These are phyloP conservation scores for Monosporascus ibericus DNA, from an alignment of 2,329 filamentous ascomycete species.

Conservation along the genomic window DNA sequence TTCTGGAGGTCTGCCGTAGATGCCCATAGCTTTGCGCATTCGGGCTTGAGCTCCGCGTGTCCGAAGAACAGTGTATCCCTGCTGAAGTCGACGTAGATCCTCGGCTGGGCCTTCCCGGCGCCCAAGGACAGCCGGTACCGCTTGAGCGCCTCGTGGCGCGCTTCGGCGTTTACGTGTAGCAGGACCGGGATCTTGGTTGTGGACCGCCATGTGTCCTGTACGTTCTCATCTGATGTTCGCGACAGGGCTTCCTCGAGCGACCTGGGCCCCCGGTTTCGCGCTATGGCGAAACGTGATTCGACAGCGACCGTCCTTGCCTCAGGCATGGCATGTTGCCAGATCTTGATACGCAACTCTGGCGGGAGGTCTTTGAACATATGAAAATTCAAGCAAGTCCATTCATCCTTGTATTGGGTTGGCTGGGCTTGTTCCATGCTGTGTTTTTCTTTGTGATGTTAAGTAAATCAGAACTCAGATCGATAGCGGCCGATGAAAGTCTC, in stretches of 20 bases:
- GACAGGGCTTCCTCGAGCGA: constrained; percentile 21
- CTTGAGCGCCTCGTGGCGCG: constrained; percentile 25
- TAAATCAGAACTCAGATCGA: constrained; percentile 12
- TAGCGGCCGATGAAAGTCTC: constrained; percentile 11
- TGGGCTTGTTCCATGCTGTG: constrained; percentile 2
- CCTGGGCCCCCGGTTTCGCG: constrained; percentile 5
- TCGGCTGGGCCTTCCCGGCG: constrained; percentile 15
- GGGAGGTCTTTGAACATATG: constrained; percentile 23
- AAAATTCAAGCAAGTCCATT: constrained; percentile 13
- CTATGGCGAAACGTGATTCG: constrained; percentile 17
- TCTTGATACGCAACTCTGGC: constrained; percentile 26
- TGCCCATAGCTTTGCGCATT: constrained; percentile 22
- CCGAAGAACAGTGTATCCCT: constrained; percentile 27
- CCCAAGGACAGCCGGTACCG: constrained; percentile 24
- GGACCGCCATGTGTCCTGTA: constrained; percentile 21
- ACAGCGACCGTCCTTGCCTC: constrained; percentile 21
- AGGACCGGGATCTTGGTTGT: constrained; percentile 24
- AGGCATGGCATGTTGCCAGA: constrained; percentile 27
- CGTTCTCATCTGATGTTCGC: constrained; percentile 6
- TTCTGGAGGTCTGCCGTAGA: constrained; percentile 19
- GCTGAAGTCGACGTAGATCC: constrained; percentile 25
- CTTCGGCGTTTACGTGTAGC: constrained; percentile 26
- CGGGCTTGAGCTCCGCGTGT: constrained; percentile 19
- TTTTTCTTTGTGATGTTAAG: constrained; percentile 19
- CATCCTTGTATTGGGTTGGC: constrained; percentile 6